phyloP scores from a whole-genome alignment of 208 protist species.

The Trichomonas vaginalis region DNA sequence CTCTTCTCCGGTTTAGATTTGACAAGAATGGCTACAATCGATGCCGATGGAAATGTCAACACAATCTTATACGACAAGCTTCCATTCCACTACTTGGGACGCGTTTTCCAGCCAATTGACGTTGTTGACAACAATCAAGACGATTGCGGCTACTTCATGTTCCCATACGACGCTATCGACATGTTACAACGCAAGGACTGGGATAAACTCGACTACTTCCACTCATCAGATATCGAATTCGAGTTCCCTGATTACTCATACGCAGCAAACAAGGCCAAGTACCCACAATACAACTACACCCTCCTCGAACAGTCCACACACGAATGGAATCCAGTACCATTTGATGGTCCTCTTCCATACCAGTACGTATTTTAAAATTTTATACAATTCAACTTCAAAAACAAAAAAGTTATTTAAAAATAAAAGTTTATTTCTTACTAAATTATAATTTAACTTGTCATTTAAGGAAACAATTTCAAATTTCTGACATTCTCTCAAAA shows the following conservation, averaged over 20 bases:
- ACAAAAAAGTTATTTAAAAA: too few relatives aligned
- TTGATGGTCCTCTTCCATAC: constrained; percentile 12
- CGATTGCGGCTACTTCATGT: background rate
- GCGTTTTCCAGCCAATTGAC: background rate
- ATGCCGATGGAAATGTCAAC: background rate
- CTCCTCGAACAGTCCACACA: background rate
- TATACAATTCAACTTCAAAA: background rate
- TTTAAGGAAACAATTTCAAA: too few relatives aligned
- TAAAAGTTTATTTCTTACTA: too few relatives aligned
- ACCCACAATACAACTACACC: background rate
- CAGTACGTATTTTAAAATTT: background rate
- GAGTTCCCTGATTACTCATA: background rate
- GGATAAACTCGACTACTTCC: background rate
- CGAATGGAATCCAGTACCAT: background rate
- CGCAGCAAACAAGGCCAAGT: background rate
- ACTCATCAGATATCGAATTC: background rate
- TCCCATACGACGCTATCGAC: background rate
- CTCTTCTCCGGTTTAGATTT: background rate
- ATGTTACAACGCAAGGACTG: background rate
- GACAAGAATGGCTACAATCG: background rate
- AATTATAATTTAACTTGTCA: too few relatives aligned
- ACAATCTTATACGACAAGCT: background rate
- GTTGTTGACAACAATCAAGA: background rate
- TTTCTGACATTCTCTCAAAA: too few relatives aligned
- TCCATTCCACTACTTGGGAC: background rate